A percentile compares a stretch with the other conserved stretches of the same genome.
These are phyloP conservation scores for Cercophora samala DNA, from an alignment of 495 filamentous ascomycete species.

Conservation along the genomic window DNA sequence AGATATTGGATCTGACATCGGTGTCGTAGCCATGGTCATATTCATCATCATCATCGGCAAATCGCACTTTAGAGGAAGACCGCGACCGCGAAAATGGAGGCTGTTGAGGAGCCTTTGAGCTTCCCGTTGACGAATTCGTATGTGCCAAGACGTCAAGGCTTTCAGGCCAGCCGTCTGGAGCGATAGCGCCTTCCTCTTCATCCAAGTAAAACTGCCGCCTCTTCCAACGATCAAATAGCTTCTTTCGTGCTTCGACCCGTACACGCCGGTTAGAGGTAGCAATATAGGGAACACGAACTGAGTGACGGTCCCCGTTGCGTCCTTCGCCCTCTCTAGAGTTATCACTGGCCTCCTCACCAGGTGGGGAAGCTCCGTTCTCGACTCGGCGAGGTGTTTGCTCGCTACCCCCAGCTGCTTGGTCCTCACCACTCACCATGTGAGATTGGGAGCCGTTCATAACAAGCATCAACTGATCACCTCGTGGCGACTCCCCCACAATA, in stretches of 20 bases:
- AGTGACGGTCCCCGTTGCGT: not conserved
- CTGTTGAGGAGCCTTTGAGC: conserved; percentile 41
- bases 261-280: conserved; percentile 13
- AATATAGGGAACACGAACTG: conserved; percentile 4
- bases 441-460: conserved; percentile 23
- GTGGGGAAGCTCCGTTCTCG: conserved; percentile 8
- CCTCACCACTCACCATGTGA: conserved; percentile 16
- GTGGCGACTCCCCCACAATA: conserved; percentile 33
- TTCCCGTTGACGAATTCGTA: conserved; percentile 37
- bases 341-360: conserved; percentile 9
- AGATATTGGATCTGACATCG: conserved; percentile 71
- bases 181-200: conserved; percentile 67
- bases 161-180: conserved; percentile 63
- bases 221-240: conserved; percentile 68
- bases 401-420: not conserved
- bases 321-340: conserved; percentile 7
- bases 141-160: conserved; percentile 55
- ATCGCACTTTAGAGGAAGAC: conserved; percentile 81
- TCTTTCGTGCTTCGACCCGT: conserved; percentile 40
- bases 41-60: conserved; percentile 71
- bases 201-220: conserved; percentile 74
- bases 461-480: conserved; percentile 31
- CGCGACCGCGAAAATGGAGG: conserved; percentile 65
- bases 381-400: conserved; percentile 7
- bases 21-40: conserved; percentile 29